Conservation (phyloP, 139 green algal species). For the Chlorella sp. region DNA sequence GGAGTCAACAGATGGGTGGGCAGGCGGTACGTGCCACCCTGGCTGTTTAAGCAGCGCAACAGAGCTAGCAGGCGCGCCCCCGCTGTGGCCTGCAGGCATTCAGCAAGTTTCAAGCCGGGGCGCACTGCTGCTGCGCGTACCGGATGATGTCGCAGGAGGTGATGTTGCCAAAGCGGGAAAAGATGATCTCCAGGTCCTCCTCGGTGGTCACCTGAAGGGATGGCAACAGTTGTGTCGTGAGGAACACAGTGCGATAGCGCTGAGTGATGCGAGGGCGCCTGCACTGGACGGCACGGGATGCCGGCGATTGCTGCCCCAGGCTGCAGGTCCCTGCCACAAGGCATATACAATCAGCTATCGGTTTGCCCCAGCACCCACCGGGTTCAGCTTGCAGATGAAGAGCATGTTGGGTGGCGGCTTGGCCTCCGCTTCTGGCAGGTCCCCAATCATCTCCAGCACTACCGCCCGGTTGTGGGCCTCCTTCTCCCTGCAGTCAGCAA, state of each 20-base stretch:
- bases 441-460: slow-evolving; percentile 98
- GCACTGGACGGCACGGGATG: too few relatives aligned
- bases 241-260: too few relatives aligned
- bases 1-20: background rate
- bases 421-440: slow-evolving; percentile 92
- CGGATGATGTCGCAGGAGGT: slow-evolving; percentile 94
- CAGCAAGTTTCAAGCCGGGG: too few relatives aligned
- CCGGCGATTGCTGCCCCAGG: background rate
- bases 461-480: slow-evolving; percentile 93
- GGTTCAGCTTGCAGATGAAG: slow-evolving; percentile 99
- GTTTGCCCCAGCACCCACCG: slow-evolving; percentile 42
- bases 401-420: slow-evolving; percentile 95
- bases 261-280: too few relatives aligned
- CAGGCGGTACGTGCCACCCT: too few relatives aligned
- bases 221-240: background rate
- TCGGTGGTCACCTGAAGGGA: slow-evolving; percentile 75
- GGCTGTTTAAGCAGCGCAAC: too few relatives aligned
- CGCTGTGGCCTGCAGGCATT: too few relatives aligned
- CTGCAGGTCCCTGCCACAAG: too few relatives aligned
- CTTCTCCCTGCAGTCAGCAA: slow-evolving; percentile 50
- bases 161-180: slow-evolving; percentile 95
- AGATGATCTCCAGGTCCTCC: slow-evolving; percentile 99
- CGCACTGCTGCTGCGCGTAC: background rate
- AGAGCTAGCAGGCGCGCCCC: too few relatives aligned
- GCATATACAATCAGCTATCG: too few relatives aligned